phyloP scores from a whole-genome alignment of 164 flowering plant genomes.

The Santalum album region DNA sequence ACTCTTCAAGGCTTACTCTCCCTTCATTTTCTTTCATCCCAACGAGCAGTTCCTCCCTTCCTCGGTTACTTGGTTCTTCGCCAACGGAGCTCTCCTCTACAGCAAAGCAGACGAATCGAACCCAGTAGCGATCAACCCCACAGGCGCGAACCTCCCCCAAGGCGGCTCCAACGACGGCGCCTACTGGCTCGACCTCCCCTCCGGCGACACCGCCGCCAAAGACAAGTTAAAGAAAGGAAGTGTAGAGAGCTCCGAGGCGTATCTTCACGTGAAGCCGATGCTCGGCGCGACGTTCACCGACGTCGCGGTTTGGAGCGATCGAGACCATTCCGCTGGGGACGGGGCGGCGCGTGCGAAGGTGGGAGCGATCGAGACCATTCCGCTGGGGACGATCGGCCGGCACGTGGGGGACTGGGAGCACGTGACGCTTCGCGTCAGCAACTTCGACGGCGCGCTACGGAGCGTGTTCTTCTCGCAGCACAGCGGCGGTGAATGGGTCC shows the following conservation, averaged over 20 bases:
- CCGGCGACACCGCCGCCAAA: slow-evolving; percentile 20
- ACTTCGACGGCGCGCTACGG: slow-evolving; percentile 49
- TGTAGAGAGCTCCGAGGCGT: slow-evolving; percentile 32
- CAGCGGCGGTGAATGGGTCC: too few species aligned
- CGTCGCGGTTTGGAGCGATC: slow-evolving; percentile 65
- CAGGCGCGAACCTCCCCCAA: slow-evolving; percentile 73
- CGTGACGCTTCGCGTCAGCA: slow-evolving; percentile 45
- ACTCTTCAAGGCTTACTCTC: slow-evolving; percentile 48
- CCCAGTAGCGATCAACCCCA: slow-evolving; percentile 37
- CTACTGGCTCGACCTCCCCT: slow-evolving; percentile 84
- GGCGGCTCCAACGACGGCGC: slow-evolving; percentile 63
- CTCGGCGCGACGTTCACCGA: slow-evolving; percentile 68
- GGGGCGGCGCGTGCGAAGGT: slow-evolving; percentile 44
- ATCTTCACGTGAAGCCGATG: slow-evolving; percentile 70
- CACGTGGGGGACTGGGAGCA: slow-evolving; percentile 75
- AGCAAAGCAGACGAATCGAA: slow-evolving; percentile 40
- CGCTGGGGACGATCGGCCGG: slow-evolving; percentile 38
- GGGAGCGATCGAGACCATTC: slow-evolving; percentile 10
- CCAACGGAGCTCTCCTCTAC: slow-evolving; percentile 58
- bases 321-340: slow-evolving; percentile 79
- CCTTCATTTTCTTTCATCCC: slow-evolving; percentile 67
- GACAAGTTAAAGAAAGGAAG: slow-evolving; percentile 62
- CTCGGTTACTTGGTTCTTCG: slow-evolving; percentile 69
- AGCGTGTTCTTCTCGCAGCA: too few species aligned
- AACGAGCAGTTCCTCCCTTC: slow-evolving; percentile 66